These are phyloP conservation scores for Euphrasia confusa DNA, from an alignment of 257 asterid species.

Conservation along the genomic window DNA sequence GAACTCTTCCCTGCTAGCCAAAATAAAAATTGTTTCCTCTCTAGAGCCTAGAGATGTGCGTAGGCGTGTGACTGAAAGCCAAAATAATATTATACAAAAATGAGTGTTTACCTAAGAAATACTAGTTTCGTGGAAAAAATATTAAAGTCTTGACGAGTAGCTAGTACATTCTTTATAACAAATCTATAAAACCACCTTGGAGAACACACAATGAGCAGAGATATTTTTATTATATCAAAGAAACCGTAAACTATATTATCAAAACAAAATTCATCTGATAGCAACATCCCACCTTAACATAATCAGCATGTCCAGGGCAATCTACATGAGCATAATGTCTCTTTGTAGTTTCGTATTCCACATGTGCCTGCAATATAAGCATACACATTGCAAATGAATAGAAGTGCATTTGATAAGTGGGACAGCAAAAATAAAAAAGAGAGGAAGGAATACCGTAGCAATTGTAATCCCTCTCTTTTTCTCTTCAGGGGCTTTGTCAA, in stretches of 20 bases:
- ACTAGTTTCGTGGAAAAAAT: no score
- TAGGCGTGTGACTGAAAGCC: no score
- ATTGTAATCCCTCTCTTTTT: constrained; percentile 88
- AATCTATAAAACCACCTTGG: no score
- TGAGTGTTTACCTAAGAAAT: no score
- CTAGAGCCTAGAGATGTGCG: no score
- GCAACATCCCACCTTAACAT: constrained; percentile 64
- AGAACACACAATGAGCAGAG: no score
- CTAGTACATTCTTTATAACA: no score
- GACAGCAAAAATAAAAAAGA: neutral
- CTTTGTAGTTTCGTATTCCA: constrained; percentile 77
- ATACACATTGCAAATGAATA: neutral
- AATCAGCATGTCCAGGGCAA: constrained; percentile 95
- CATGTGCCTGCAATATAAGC: constrained; percentile 64
- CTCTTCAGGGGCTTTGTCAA: constrained; percentile 95
- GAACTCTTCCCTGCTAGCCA: neutral
- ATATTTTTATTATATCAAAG: no score
- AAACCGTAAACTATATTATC: no score
- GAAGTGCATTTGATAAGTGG: neutral
- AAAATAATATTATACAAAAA: no score
- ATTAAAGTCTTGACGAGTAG: no score
- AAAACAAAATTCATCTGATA: constrained; percentile 24
- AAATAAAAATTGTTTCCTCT: neutral
- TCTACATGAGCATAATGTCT: constrained; percentile 49
- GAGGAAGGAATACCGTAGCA: constrained; percentile 46